Conservation (phyloP, 2,329 filamentous ascomycete species). For the Neonectria magnoliae region DNA sequence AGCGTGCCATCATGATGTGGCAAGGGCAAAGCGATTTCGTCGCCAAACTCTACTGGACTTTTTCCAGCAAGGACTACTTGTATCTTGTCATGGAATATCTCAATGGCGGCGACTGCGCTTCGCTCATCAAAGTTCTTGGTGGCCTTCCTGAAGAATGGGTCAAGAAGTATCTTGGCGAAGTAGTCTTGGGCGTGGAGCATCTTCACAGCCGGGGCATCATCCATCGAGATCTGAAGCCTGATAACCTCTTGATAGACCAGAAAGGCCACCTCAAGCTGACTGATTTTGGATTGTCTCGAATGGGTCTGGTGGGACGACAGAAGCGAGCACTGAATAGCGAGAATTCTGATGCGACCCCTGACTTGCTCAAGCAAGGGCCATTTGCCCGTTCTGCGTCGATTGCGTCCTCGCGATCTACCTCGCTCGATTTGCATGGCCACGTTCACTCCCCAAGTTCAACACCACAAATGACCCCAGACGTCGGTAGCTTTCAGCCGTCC, state of each 20-base stretch:
- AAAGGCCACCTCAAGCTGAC: conserved; percentile 97
- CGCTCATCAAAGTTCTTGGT: conserved; percentile 92
- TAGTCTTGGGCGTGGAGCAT: conserved; percentile 96
- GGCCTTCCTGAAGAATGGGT: conserved; percentile 97
- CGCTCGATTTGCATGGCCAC: conserved; percentile 84
- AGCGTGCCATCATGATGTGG: conserved; percentile 99
- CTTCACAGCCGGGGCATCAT: conserved; percentile 94
- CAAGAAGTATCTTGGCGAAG: conserved; percentile 96
- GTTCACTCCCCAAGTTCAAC: conserved; percentile 82
- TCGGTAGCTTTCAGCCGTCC: conserved; percentile 78
- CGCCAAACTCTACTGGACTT: conserved; percentile 99
- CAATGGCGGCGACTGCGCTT: conserved; percentile 96
- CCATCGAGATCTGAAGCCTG: conserved; percentile 95
- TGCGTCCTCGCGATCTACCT: conserved; percentile 90
- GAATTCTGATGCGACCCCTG: conserved; percentile 84
- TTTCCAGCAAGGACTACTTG: conserved; percentile 98
- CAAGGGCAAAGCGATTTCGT: conserved; percentile 99
- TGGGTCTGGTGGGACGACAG: conserved; percentile 96
- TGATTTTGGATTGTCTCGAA: conserved; percentile 95
- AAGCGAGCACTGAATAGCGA: conserved; percentile 87
- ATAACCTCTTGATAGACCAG: conserved; percentile 96
- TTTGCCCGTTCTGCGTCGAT: conserved; percentile 88
- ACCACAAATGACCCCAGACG: conserved; percentile 83
- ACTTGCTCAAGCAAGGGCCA: conserved; percentile 90
- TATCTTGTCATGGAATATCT: conserved; percentile 99